Percentiles rank a stretch among this genome's conserved stretches.
These are phyloP conservation scores for Acacia melanoxylon DNA, from an alignment of 306 rosid species.

Conservation along the genomic window DNA sequence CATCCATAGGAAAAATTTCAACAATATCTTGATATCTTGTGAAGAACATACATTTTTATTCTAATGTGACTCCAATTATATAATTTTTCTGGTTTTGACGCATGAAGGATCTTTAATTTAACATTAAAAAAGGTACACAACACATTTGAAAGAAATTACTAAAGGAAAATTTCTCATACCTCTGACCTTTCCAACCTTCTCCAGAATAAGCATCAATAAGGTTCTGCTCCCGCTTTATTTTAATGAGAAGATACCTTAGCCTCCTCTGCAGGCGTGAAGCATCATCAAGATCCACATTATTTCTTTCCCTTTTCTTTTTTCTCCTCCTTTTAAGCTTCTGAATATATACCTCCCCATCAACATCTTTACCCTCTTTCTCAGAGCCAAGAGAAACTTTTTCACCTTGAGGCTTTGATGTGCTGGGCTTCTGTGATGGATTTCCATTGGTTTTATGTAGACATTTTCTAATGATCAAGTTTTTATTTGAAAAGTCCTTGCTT, in stretches of 20 bases:
- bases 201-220: conserved; percentile 93
- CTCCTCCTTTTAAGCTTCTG: conserved; percentile 45
- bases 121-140: neutral
- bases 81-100: neutral
- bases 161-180: conserved; percentile 46
- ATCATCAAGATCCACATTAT: conserved; percentile 63
- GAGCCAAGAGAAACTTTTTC: conserved; percentile 35
- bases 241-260: conserved; percentile 72
- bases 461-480: conserved; percentile 36
- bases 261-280: conserved; percentile 81
- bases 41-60: neutral
- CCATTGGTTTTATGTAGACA: conserved; percentile 26
- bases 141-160: neutral
- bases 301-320: conserved; percentile 51
- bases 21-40: neutral
- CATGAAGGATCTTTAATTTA: neutral
- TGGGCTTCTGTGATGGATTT: conserved; percentile 46
- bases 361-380: conserved; percentile 35
- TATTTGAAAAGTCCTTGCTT: conserved; percentile 35
- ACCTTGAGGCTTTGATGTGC: conserved; percentile 39
- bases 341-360: conserved; percentile 38
- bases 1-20: neutral
- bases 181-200: conserved; percentile 98
- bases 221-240: conserved; percentile 90
- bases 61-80: neutral